Evolutionary conservation across 352 stramenopile genomes (phyloP).

Genomic region (Phytophthora pistaciae): DNA sequence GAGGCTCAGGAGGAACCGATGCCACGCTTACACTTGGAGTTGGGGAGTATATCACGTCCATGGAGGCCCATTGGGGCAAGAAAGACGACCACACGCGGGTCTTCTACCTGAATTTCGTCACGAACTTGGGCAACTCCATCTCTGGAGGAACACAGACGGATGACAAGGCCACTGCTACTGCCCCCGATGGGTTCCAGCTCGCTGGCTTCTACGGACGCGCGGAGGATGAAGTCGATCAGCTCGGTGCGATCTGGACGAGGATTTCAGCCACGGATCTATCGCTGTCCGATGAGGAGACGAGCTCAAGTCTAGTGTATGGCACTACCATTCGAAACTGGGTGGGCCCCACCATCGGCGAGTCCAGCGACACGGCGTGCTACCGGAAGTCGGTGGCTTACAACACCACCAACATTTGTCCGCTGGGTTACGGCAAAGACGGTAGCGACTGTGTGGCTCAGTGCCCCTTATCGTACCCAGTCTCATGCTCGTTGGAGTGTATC

Average conservation of each 20-base stretch:
- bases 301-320: constrained; percentile 17
- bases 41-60: constrained; percentile 33
- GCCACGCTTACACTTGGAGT: constrained; percentile 24
- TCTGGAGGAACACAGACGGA: constrained; percentile 30
- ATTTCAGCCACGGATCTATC: constrained; percentile 22
- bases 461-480: constrained; percentile 41
- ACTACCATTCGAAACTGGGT: constrained; percentile 37
- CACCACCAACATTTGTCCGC: constrained; percentile 35
- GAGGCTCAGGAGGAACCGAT: constrained; percentile 20
- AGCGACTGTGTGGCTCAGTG: constrained; percentile 37
- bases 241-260: constrained; percentile 37
- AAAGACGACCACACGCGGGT: constrained; percentile 32
- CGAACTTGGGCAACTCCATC: constrained; percentile 29
- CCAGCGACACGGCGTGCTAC: constrained; percentile 33
- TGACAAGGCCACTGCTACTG: constrained; percentile 18
- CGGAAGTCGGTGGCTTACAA: constrained; percentile 30
- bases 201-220: constrained; percentile 29
- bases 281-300: constrained; percentile 14
- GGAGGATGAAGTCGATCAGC: constrained; percentile 36
- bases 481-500: constrained; percentile 49
- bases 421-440: constrained; percentile 33
- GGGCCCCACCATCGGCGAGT: constrained; percentile 24
- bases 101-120: constrained; percentile 35
- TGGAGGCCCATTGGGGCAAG: constrained; percentile 36
- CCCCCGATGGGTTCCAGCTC: constrained; percentile 30